phyloP scores from a whole-genome alignment of 495 filamentous ascomycete species.

The Aspergillus hancockii region DNA sequence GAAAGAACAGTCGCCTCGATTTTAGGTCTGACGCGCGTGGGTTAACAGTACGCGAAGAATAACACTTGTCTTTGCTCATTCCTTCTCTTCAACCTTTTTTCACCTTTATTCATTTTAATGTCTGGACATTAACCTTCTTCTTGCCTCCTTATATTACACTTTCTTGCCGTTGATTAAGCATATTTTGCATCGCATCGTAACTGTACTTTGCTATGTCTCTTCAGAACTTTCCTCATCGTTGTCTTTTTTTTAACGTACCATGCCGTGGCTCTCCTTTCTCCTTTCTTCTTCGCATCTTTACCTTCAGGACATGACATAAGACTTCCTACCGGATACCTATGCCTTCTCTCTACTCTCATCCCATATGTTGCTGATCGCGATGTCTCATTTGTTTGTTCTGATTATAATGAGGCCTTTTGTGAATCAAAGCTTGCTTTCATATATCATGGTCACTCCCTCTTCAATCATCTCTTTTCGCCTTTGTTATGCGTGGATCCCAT shows the following conservation, averaged over 20 bases:
- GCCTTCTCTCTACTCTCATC: neutral
- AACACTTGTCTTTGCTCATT: constrained; percentile 16
- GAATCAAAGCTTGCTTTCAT: constrained; percentile 3
- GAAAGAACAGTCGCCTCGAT: constrained; percentile 47
- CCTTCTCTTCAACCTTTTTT: constrained; percentile 19
- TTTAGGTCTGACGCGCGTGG: constrained; percentile 34
- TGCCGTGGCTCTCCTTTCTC: neutral
- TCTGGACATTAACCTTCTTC: constrained; percentile 27
- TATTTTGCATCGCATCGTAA: constrained; percentile 19
- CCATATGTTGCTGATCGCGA: constrained; percentile 4
- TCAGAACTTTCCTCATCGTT: constrained; percentile 10
- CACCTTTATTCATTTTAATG: constrained; percentile 22
- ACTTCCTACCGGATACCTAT: constrained; percentile 1
- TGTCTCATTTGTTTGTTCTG: neutral
- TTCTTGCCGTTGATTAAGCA: constrained; percentile 10
- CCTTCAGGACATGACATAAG: neutral
- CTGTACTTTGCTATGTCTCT: constrained; percentile 13
- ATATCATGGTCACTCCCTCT: constrained; percentile 7
- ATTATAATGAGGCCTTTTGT: neutral
- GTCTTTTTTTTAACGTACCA: constrained; percentile 9
- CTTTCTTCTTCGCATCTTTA: neutral
- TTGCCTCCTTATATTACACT: constrained; percentile 1
- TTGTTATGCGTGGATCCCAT: constrained; percentile 14
- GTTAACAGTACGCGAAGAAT: constrained; percentile 40
- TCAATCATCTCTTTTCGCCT: neutral